Conservation (phyloP, 2,329 filamentous ascomycete species). For the Pseudocercospora pini-densiflorae region DNA sequence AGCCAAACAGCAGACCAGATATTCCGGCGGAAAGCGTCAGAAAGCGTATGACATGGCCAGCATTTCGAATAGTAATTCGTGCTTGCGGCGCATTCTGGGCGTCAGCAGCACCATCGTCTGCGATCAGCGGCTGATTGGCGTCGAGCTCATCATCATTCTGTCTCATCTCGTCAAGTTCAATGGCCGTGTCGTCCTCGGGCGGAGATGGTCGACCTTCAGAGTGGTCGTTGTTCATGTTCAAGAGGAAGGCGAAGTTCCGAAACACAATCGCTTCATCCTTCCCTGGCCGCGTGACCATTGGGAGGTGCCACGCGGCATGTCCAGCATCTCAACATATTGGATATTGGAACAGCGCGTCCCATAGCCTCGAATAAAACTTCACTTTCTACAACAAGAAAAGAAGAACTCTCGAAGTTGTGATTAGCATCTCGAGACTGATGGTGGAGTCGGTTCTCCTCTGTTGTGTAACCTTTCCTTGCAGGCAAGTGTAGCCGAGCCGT, state of each 20-base stretch:
- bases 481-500: slow-evolving; percentile 22
- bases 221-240: neutral
- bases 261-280: neutral
- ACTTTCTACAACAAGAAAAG: neutral
- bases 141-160: slow-evolving; percentile 26
- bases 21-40: slow-evolving; percentile 63
- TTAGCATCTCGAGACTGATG: neutral
- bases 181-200: neutral
- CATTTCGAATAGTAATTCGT: slow-evolving; percentile 28
- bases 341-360: neutral
- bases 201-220: neutral
- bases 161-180: slow-evolving; percentile 25
- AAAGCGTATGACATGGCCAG: slow-evolving; percentile 53
- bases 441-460: neutral
- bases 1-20: slow-evolving; percentile 64
- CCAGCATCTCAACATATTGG: neutral
- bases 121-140: slow-evolving; percentile 37
- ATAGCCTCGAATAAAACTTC: neutral
- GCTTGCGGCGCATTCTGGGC: neutral
- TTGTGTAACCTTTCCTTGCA: neutral
- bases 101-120: neutral
- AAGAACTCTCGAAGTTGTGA: neutral
- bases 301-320: neutral
- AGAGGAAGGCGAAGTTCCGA: neutral
- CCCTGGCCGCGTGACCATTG: neutral